Evolutionary conservation across 768 basidiomycete genomes (phyloP).

Genomic region (Exsudoporus frostii): DNA sequence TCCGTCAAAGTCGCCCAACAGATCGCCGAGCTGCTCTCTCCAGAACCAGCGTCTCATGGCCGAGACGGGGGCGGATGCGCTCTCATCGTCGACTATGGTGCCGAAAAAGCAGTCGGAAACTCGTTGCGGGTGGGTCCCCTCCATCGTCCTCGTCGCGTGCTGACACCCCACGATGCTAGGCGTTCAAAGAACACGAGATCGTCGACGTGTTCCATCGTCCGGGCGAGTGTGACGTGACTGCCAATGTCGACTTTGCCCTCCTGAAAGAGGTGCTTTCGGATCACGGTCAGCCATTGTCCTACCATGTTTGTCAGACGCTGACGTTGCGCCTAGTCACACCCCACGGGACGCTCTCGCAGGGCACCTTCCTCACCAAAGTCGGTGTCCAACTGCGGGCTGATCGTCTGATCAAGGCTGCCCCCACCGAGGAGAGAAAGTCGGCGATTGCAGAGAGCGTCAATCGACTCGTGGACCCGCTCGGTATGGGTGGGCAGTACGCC

Average conservation of each 20-base stretch:
- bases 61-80: slow-evolving; percentile 49
- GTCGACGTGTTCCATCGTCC: slow-evolving; percentile 83
- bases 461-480: slow-evolving; percentile 69
- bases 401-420: slow-evolving; percentile 51
- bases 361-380: slow-evolving; percentile 73
- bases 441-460: slow-evolving; percentile 59
- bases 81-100: slow-evolving; percentile 89
- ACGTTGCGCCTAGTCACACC: slow-evolving; percentile 31
- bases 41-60: neutral
- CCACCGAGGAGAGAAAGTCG: slow-evolving; percentile 44
- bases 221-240: slow-evolving; percentile 88
- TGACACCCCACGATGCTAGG: slow-evolving; percentile 45
- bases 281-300: slow-evolving; percentile 46
- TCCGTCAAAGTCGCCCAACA: slow-evolving; percentile 65
- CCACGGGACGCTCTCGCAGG: slow-evolving; percentile 75
- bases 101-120: slow-evolving; percentile 58
- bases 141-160: neutral
- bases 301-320: neutral
- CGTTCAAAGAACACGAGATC: slow-evolving; percentile 83
- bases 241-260: slow-evolving; percentile 95
- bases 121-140: slow-evolving; percentile 76
- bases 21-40: slow-evolving; percentile 59
- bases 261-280: slow-evolving; percentile 72
- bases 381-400: slow-evolving; percentile 68
- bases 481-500: slow-evolving; percentile 90